Evolutionary conservation across 2,329 filamentous ascomycete species (phyloP), one percentile per base, ranked within the genome.

Genomic region (Pleoardoris graminearum): DNA sequence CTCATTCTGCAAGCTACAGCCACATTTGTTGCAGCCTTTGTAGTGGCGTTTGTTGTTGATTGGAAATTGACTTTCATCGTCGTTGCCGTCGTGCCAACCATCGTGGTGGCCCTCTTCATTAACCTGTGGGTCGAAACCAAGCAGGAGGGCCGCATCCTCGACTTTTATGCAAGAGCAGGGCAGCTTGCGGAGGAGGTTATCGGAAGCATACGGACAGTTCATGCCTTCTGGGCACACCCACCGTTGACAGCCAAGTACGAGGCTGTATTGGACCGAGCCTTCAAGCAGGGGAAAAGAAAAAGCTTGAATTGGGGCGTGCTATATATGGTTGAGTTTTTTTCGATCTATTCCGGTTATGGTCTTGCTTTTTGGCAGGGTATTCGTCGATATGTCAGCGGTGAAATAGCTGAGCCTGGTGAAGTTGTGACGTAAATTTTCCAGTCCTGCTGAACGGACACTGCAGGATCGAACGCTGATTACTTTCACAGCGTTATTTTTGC

Each of bases 21-120:
- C 1, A 70, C 67, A 2, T 97, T 97, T 67, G 76, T 81, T 30
- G 86, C 92, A 0, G 93, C 92, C n/a, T 97, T 97, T 62, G 77
- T 97, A 49, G 93, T 99, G 59, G 91, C 89, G 2, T 97, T 96
- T 70, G 75, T 93, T 73, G 89, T 89, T 66, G 94, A 88, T 74
- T 97, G 93, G 90, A 96, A 94, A 74, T 79, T 97, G 58, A 94
- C 94, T 0, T 77, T 97, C 47, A 97, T 99, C 61, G 76, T 73
- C 12, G 71, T 79, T 32, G 74, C 72, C 41, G 76, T 80, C 19
- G 72, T 82, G 0, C 80, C 80, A 0, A 75, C 74, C 0, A 77
- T 80, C 43, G 39, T 71, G 3, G 32, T 70, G 10, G 25, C 25
- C 25, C 25, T 27, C 25, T 27, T 27, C 25, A 27, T 27, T 27